Evolutionary conservation across 2,329 filamentous ascomycete genomes (phyloP), one percentile per base, ranked within the genome.

Genomic region (Aspergillus intermedius): DNA sequence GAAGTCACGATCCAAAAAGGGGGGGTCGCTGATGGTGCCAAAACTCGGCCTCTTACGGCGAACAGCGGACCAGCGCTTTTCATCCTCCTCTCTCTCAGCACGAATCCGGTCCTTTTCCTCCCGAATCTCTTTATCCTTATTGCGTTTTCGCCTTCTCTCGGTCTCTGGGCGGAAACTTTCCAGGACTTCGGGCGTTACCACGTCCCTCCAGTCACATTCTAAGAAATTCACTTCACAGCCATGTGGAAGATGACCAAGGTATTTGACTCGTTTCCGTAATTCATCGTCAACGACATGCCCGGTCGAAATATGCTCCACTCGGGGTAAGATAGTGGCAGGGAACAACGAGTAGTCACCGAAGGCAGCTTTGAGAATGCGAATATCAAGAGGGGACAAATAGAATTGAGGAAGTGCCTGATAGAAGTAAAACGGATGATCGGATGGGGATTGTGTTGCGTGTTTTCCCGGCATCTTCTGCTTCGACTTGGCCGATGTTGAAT

Each of bases 171-270:
- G 75, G 68, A 95, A 96, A 1, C 78, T 77, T 35, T 82, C 82
- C n/a, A 96, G 74, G 3, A 88, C 79, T 45, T 88, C 84, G 1
- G 83, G 77, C 3, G 83, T 78, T 4, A 96, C 87, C 34, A 93
- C 87, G 56, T 95, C 90, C 3, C 88, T 90, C 91, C 91, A 96
- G 66, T 96, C 90, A 62, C 91, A 96, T 69, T 96, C 91, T 1
- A 96, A 69, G 60, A 95, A 95, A 56, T 79, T 89, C 39, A 96
- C 87, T 56, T 95, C 86, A 65, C 90, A 95, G n/a, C 91, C 91
- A 45, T 87, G 83, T 0, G 91, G 91, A 5, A 96, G 77, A 67
- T 96, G 91, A 1, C 82, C 82, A 3, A 96, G 78, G 56, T 95
- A 96, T 65, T 93, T 95, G 48, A 88, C 84, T 28, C 89, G 81